phyloP scores from a whole-genome alignment of 257 asterid genomes.

The Penstemon eatonii region DNA sequence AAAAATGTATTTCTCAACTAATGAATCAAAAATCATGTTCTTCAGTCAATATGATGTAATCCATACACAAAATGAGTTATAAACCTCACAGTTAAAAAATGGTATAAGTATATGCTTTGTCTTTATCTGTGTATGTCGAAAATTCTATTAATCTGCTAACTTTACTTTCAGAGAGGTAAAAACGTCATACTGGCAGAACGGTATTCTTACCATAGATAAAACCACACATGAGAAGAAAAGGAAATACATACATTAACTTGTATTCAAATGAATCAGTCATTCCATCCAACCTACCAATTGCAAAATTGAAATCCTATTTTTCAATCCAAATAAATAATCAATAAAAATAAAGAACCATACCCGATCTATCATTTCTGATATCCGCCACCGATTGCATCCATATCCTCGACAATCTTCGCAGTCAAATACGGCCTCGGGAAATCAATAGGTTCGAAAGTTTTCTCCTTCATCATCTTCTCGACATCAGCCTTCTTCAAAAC shows the following conservation, averaged over 20 bases:
- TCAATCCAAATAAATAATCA: neutral
- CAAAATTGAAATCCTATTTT: slow-evolving; percentile 4
- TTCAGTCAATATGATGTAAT: slow-evolving; percentile 9
- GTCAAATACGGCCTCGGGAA: slow-evolving; percentile 79
- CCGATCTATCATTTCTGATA: slow-evolving; percentile 55
- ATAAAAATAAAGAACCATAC: slow-evolving; percentile 20
- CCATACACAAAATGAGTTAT: neutral
- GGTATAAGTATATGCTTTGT: neutral
- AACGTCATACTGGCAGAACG: neutral
- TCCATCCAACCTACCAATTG: slow-evolving; percentile 10
- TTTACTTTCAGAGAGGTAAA: neutral
- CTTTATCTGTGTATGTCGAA: neutral
- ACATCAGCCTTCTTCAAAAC: slow-evolving; percentile 72
- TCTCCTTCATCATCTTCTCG: slow-evolving; percentile 75
- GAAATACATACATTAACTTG: neutral
- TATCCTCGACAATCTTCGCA: slow-evolving; percentile 56
- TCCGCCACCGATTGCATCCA: slow-evolving; percentile 69
- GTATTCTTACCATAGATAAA: neutral
- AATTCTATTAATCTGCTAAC: neutral
- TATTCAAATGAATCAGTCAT: neutral
- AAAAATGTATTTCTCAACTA: neutral
- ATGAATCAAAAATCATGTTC: slow-evolving; percentile 5
- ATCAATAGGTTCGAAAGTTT: slow-evolving; percentile 55
- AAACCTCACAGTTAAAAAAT: neutral
- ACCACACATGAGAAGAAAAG: too few species aligned